Evolutionary conservation across 441 rosid species (phyloP).

Genomic region (Syzygium malaccense): DNA sequence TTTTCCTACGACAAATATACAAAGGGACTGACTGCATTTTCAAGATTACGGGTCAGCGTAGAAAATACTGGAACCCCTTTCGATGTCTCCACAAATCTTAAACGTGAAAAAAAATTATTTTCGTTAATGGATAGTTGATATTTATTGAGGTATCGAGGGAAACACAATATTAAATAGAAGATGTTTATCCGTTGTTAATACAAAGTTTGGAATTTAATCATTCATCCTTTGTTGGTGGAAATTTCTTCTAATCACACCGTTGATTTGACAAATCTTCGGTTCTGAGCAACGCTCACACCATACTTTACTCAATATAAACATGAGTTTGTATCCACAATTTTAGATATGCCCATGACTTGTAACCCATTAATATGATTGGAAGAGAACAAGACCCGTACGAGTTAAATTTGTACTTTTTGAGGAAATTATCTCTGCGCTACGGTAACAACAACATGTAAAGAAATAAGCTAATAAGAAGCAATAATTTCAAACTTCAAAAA

Average conservation of each 20-base stretch:
- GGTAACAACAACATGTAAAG: too few relatives aligned
- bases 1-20: not conserved
- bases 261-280: fast-evolving
- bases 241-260: too few relatives aligned
- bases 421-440: too few relatives aligned
- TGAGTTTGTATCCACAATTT: not conserved
- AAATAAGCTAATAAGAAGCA: too few relatives aligned
- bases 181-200: too few relatives aligned
- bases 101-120: not conserved
- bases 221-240: not conserved
- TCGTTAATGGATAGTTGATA: not conserved
- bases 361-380: too few relatives aligned
- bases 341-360: not conserved
- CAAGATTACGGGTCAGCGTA: not conserved
- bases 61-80: not conserved
- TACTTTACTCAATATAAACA: not conserved
- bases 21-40: not conserved
- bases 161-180: too few relatives aligned
- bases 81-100: not conserved
- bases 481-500: too few relatives aligned
- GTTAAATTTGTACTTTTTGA: too few relatives aligned
- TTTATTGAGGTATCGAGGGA: not conserved
- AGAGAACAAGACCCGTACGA: too few relatives aligned
- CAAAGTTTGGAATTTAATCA: too few relatives aligned
- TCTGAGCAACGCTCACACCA: not conserved